Percentiles rank a stretch among this genome's conserved stretches.
phyloP scores from a whole-genome alignment of 2,329 filamentous ascomycete genomes.

The Cladosporium sphaerospermum region DNA sequence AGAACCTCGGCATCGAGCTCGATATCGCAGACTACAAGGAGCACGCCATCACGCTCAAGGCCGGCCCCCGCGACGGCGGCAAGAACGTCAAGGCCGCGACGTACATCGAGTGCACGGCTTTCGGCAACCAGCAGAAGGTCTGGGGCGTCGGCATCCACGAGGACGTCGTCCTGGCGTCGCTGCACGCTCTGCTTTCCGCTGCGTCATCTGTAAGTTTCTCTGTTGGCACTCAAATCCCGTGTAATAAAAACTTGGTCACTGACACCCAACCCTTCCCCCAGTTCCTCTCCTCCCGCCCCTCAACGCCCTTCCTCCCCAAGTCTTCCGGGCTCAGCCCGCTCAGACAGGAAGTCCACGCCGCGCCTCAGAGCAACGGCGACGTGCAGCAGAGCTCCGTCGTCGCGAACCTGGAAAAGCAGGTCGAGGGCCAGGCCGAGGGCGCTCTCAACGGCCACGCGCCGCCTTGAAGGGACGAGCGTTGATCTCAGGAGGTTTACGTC shows the following conservation, averaged over 20 bases:
- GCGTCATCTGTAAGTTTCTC: slow-evolving; percentile 68
- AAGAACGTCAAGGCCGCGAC: slow-evolving; percentile 86
- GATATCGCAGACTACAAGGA: slow-evolving; percentile 96
- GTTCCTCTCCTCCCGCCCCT: slow-evolving; percentile 67
- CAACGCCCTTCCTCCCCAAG: slow-evolving; percentile 59
- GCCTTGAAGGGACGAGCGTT: neutral
- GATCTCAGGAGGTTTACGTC: neutral
- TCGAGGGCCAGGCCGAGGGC: slow-evolving; percentile 13
- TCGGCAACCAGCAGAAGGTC: slow-evolving; percentile 62
- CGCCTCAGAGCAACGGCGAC: slow-evolving; percentile 27
- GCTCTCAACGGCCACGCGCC: neutral
- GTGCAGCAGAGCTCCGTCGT: slow-evolving; percentile 24
- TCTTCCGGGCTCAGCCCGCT: slow-evolving; percentile 21
- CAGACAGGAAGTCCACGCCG: slow-evolving; percentile 24
- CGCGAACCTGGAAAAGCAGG: slow-evolving; percentile 26
- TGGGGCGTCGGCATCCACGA: slow-evolving; percentile 92
- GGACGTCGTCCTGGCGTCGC: slow-evolving; percentile 83
- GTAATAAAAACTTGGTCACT: no score
- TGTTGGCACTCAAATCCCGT: no score
- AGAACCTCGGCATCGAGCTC: slow-evolving; percentile 71
- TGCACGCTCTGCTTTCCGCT: slow-evolving; percentile 78
- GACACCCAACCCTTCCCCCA: slow-evolving; percentile 29
- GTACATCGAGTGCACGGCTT: slow-evolving; percentile 80
- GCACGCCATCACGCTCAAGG: slow-evolving; percentile 60
- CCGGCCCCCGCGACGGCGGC: slow-evolving; percentile 50